Percentiles rank a stretch among this genome's conserved stretches.
Conservation (phyloP, 495 filamentous ascomycete species). For the Ramalina peruviana region DNA sequence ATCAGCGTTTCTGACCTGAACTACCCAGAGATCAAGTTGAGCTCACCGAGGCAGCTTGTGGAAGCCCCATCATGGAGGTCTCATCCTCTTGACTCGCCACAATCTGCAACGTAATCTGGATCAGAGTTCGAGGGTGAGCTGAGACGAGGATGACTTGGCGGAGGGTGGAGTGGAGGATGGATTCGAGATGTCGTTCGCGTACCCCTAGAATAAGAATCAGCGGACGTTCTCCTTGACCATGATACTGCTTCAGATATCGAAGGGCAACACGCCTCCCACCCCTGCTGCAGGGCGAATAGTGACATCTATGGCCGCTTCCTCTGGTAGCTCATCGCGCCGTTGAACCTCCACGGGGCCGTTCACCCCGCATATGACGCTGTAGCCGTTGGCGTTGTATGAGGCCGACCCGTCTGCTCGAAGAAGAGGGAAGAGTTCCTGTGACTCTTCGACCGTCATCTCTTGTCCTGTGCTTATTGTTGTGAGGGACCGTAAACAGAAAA, state of each 20-base stretch:
- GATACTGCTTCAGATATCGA: constrained; percentile 21
- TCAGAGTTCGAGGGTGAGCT: constrained; percentile 51
- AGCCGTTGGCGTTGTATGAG: constrained; percentile 62
- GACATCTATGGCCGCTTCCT: constrained; percentile 82
- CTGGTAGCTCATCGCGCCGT: constrained; percentile 72
- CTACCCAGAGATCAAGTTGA: not conserved
- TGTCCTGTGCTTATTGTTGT: no score
- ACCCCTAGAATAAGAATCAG: constrained; percentile 40
- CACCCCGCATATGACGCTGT: constrained; percentile 68
- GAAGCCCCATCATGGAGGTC: constrained; percentile 27
- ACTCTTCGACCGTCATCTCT: not conserved
- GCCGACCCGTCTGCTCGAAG: constrained; percentile 77
- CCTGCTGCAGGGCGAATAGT: constrained; percentile 74
- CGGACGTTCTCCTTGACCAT: constrained; percentile 19
- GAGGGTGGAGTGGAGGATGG: constrained; percentile 50
- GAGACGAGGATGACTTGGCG: constrained; percentile 54
- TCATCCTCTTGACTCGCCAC: constrained; percentile 41
- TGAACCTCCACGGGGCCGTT: constrained; percentile 89
- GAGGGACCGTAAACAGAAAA: no score
- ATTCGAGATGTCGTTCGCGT: constrained; percentile 59
- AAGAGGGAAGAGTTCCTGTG: constrained; percentile 39
- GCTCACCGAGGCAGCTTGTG: constrained; percentile 19
- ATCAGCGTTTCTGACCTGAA: no score
- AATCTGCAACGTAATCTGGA: constrained; percentile 55
- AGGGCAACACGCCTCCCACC: constrained; percentile 54